Evolutionary conservation across 805 yeast species (phyloP), one percentile per base, ranked within the genome.

Genomic region (Brettanomyces nanus): DNA sequence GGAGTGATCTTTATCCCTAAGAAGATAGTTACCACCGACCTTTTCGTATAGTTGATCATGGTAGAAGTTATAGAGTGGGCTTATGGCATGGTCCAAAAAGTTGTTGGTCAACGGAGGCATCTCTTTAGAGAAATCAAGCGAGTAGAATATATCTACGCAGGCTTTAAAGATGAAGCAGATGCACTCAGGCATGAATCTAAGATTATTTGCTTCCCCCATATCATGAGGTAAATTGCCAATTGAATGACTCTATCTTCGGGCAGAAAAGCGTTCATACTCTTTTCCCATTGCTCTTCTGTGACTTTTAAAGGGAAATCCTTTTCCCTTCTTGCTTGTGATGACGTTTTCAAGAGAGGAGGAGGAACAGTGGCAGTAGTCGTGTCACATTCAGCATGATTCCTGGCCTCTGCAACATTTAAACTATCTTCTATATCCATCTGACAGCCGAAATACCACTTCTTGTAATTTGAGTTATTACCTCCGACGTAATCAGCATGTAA

Each of bases 151-250:
- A 50, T 82, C 89, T 34, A 73, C 71, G 35, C 94, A 85, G 48
- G 94, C 80, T 51, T 85, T 84, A 63, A 79, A 85, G 19, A 86
- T 73, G 47, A 87, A 86, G 44, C 94, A 85, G 18, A 86, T 54
- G 49, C 95, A 85, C 53, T 86, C 96, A 0, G 96, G 95, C 77
- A 86, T 79, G 49, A 83, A 86, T 44, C 96, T 67, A 3, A 86
- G 54, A 48, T 85, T 87, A 51, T 83, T 85, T 0, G 95, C 86
- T 54, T 86, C 96, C 95, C 94, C 96, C 96, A 86, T 44, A 85
- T 73, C 39, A 84, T 56, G 10, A 86, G 64, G 51, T 78, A 87
- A 6, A 86, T 58, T 0, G 84, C 75, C 14, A 86, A 46, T 45
- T 86, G 95, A 13, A 68, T 61, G 3, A 76, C 63, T 40, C 77